These are phyloP conservation scores for Kwoniella shandongensis DNA, from an alignment of 768 basidiomycete species.

Conservation along the genomic window DNA sequence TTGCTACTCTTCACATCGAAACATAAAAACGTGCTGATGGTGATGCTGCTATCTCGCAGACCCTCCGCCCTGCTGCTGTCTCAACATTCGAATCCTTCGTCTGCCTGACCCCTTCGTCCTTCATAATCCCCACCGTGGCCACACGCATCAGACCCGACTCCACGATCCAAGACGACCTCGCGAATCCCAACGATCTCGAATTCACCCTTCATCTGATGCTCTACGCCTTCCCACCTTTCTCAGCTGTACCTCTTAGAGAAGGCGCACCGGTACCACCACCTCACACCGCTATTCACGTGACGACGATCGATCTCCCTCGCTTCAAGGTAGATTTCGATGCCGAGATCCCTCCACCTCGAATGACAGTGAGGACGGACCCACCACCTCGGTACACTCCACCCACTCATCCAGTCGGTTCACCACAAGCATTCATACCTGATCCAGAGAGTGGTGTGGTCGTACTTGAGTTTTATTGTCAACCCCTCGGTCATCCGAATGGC, in stretches of 20 bases:
- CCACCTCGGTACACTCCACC: conserved; percentile 49
- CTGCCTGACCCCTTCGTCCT: conserved; percentile 36
- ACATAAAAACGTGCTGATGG: not conserved
- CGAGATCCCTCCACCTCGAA: conserved; percentile 42
- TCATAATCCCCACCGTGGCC: conserved; percentile 39
- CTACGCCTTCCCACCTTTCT: conserved; percentile 46
- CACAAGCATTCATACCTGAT: conserved; percentile 34
- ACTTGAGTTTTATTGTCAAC: conserved; percentile 44
- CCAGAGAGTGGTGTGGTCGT: conserved; percentile 45
- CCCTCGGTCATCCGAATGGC: conserved; percentile 3
- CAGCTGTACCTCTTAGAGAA: not conserved
- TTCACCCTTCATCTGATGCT: conserved; percentile 43
- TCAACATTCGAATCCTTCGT: conserved; percentile 45
- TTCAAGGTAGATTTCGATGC: conserved; percentile 30
- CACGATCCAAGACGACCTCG: conserved; percentile 26
- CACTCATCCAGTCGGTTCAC: conserved; percentile 27
- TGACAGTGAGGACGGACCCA: conserved; percentile 49
- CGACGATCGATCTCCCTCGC: conserved; percentile 39
- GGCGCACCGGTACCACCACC: conserved; percentile 35
- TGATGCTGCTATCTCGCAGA: too few species aligned
- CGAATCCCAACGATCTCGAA: conserved; percentile 30
- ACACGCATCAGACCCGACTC: conserved; percentile 36
- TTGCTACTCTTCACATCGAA: conserved; percentile 1
- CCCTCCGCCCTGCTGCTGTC: conserved; percentile 27
- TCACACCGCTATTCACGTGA: conserved; percentile 38